These are phyloP conservation scores for Apiospora rasikravindrae DNA, from an alignment of 2,329 filamentous ascomycete genomes.

Conservation along the genomic window DNA sequence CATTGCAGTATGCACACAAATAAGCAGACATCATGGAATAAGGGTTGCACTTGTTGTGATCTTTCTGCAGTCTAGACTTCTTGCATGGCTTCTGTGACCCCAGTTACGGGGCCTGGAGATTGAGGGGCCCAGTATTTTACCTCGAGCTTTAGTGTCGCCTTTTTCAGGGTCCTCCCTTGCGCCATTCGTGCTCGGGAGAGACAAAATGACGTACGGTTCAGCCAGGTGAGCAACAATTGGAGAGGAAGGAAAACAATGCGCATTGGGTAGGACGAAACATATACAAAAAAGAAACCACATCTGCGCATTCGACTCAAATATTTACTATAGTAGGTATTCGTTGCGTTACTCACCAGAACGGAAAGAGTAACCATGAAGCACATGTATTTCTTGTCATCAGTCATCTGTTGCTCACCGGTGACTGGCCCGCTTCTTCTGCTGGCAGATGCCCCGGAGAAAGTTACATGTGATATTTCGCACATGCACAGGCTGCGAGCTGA, in stretches of 20 bases:
- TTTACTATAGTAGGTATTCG: background rate
- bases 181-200: background rate
- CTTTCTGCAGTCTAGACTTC: background rate
- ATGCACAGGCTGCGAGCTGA: background rate
- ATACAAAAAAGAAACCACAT: background rate
- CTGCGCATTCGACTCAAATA: background rate
- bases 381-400: background rate
- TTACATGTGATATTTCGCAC: constrained; percentile 15
- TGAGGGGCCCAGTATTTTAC: constrained; percentile 6
- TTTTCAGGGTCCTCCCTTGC: constrained; percentile 16
- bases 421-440: background rate
- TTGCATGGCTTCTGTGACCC: background rate
- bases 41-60: background rate
- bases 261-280: background rate
- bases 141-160: background rate
- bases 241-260: background rate
- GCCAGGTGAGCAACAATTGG: background rate
- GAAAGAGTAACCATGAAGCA: background rate
- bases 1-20: background rate
- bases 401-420: background rate
- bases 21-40: background rate
- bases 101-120: background rate
- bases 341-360: background rate
- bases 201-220: background rate
- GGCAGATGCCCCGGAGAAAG: background rate